Conservation (phyloP, 495 filamentous ascomycete species). For the Aspergillus coremiiformis region DNA sequence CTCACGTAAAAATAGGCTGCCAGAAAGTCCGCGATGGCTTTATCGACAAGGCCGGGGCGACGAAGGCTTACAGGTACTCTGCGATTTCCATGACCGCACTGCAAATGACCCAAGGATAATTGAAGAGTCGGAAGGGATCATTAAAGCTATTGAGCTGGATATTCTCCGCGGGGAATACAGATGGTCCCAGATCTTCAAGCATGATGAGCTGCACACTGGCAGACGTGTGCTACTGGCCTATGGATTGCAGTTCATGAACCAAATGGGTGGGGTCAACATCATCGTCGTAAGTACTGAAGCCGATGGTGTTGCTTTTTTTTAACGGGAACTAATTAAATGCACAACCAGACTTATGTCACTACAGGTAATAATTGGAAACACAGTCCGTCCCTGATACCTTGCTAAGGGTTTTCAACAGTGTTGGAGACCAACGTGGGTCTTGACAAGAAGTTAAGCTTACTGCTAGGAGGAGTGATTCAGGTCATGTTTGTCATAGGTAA, state of each 20-base stretch:
- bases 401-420: slow-evolving; percentile 24
- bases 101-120: slow-evolving; percentile 36
- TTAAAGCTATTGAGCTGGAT: slow-evolving; percentile 39
- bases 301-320: neutral
- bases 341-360: slow-evolving; percentile 39
- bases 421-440: slow-evolving; percentile 44
- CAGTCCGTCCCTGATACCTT: neutral
- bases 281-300: slow-evolving; percentile 30
- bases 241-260: slow-evolving; percentile 45
- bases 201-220: slow-evolving; percentile 46
- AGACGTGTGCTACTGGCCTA: slow-evolving; percentile 45
- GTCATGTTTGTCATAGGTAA: slow-evolving; percentile 30
- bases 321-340: slow-evolving; percentile 1
- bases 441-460: slow-evolving; percentile 36
- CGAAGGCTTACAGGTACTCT: slow-evolving; percentile 43
- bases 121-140: slow-evolving; percentile 39
- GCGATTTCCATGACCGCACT: slow-evolving; percentile 38
- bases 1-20: slow-evolving; percentile 21
- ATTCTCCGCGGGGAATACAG: slow-evolving; percentile 34
- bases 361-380: slow-evolving; percentile 15
- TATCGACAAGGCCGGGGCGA: slow-evolving; percentile 33
- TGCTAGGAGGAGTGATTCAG: slow-evolving; percentile 42
- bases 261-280: slow-evolving; percentile 44
- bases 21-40: slow-evolving; percentile 40
- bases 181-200: slow-evolving; percentile 42